Evolutionary conservation across 305 asterid genomes (phyloP), one percentile per base, ranked within the genome.

Genomic region (Ruellia speciosa): DNA sequence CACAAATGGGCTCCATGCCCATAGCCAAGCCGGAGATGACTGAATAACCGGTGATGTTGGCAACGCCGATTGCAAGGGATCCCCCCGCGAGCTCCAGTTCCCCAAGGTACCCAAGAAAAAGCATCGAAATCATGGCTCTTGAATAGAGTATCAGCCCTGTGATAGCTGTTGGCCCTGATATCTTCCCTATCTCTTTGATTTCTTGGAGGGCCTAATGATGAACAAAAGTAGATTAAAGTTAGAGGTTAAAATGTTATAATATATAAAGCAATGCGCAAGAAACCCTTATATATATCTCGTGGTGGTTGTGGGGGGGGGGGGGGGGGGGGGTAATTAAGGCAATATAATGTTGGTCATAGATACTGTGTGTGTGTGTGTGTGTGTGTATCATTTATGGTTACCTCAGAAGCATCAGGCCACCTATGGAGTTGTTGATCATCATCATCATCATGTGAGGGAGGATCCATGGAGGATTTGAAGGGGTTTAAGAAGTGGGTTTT

Each of bases 1-100:
- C 96, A 59, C 95, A 85, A 7, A 90, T 85, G 20, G 97, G 96
- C 72, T 90, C 97, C 97, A 90, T 90, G 3, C 97, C 97, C 97
- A 90, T 85, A 16, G 97, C 96, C 7, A 90, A 61, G n/a, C 97
- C 97, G 6, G 97, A 85, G 65, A 90, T 87, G 11, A 90, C 88
- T 12, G 97, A 90, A 86, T 90, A 90, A 13, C 97, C 97, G 2
- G 94, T 90, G 49, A 90, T 90, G 70, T 90, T 90, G 0, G 97
- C 96, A 3, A 90, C 87, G 2, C 97, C 89, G 11, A 90, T 90
- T 6, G 97, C 74, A 16, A 90, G 83, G 0, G 97, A 87, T 0
- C 97, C 97, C 0, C 94, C 97, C 0, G 97, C 97, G 0, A 90
- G 92, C 52, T 85, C 94, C 0, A 90, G 86, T 73, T 90, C 96